Evolutionary conservation across 768 basidiomycete species (phyloP).

Genomic region (Fomitopsis pulvina): DNA sequence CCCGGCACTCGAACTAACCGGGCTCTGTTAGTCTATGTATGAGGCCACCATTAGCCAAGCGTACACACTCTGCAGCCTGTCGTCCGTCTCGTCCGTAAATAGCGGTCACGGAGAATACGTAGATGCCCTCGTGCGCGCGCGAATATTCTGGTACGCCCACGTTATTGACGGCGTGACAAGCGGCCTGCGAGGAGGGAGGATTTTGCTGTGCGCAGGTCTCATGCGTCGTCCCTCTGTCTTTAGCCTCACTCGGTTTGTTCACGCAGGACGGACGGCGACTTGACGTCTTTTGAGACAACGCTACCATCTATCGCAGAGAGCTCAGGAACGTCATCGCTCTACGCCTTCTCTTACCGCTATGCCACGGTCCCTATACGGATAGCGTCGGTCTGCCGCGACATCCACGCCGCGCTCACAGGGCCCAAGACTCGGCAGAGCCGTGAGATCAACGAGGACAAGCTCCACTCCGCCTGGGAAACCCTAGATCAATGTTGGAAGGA

Average conservation of each 20-base stretch:
- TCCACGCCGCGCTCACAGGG: constrained; percentile 77
- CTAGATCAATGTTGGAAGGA: constrained; percentile 83
- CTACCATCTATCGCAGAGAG: constrained; percentile 24
- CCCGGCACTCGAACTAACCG: constrained; percentile 2
- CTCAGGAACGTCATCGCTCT: constrained; percentile 31
- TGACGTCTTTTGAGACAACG: constrained; percentile 62
- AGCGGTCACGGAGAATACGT: constrained; percentile 50
- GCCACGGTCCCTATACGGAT: constrained; percentile 70
- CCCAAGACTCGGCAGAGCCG: constrained; percentile 60
- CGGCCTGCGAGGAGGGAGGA: constrained; percentile 78
- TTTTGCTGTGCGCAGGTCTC: constrained; percentile 56
- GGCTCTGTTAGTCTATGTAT: constrained; percentile 57
- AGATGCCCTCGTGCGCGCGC: constrained; percentile 54
- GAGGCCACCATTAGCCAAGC: constrained; percentile 81
- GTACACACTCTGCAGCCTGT: constrained; percentile 61
- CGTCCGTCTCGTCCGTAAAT: constrained; percentile 37
- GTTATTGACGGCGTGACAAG: constrained; percentile 80
- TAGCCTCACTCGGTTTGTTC: constrained; percentile 3
- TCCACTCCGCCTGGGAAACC: constrained; percentile 80
- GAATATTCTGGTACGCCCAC: constrained; percentile 88
- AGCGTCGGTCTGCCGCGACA: constrained; percentile 67
- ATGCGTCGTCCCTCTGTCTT: background rate
- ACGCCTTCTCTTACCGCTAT: constrained; percentile 49
- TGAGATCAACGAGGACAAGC: constrained; percentile 49
- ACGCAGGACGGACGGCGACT: constrained; percentile 68